phyloP scores from a whole-genome alignment of 2,329 filamentous ascomycete genomes.

The Gaeumannomyces tritici region DNA sequence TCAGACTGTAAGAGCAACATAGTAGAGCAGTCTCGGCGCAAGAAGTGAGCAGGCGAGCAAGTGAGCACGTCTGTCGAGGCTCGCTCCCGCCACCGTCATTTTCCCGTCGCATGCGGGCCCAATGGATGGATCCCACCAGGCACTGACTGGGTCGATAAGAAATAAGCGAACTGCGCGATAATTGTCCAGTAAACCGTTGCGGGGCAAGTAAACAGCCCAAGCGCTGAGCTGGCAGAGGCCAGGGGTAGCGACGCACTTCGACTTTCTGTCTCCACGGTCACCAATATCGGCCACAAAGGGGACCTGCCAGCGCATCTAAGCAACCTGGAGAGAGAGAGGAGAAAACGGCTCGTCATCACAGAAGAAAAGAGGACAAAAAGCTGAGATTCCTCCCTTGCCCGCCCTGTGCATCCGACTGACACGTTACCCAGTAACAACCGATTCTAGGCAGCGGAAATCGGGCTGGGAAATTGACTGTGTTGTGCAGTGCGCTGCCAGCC shows the following conservation, averaged over 20 bases:
- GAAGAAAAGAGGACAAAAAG: neutral
- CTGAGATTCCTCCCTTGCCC: neutral
- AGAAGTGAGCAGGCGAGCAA: too few species aligned
- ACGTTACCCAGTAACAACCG: neutral
- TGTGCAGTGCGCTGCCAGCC: neutral
- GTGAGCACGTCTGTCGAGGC: neutral
- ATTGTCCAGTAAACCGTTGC: constrained; percentile 2
- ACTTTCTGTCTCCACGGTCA: neutral
- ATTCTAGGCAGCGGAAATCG: neutral
- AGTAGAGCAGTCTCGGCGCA: too few species aligned
- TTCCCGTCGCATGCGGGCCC: neutral
- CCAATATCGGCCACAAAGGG: neutral
- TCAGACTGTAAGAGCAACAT: neutral
- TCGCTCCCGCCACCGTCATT: neutral
- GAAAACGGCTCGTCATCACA: neutral
- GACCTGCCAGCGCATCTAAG: neutral
- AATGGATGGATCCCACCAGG: neutral
- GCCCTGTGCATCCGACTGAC: neutral
- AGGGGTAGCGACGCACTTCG: neutral
- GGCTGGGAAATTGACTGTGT: neutral
- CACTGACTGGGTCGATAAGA: neutral
- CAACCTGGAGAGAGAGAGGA: neutral
- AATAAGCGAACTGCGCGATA: neutral
- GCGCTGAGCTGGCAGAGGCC: neutral
- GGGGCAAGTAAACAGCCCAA: neutral